Conservation (phyloP, 371 early-diverging fungal genomes). For the Actinomortierella ambigua region DNA sequence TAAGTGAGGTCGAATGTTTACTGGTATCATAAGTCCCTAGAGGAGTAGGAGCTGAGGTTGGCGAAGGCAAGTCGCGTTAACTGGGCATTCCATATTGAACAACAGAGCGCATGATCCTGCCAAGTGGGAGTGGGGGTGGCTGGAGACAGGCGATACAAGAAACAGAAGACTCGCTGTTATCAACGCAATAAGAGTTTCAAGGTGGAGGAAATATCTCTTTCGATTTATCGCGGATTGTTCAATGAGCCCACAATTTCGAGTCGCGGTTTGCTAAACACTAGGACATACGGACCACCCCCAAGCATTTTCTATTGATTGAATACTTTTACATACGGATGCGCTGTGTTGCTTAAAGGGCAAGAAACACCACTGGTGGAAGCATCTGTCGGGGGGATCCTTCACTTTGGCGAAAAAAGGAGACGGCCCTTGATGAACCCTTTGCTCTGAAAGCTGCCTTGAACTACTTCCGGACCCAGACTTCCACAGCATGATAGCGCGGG, state of each 20-base stretch:
- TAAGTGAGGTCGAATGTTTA: conserved; percentile 6
- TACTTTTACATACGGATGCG: conserved; percentile 11
- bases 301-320: conserved; percentile 13
- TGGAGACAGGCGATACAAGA: conserved; percentile 12
- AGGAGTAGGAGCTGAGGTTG: too few relatives aligned
- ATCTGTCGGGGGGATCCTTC: conserved; percentile 22
- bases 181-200: background rate
- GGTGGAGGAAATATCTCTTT: conserved; percentile 16
- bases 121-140: background rate
- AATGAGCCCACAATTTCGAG: background rate
- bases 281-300: conserved; percentile 9
- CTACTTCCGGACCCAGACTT: conserved; percentile 20
- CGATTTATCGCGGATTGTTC: conserved; percentile 13
- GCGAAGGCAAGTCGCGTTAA: too few relatives aligned
- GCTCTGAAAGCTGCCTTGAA: conserved; percentile 13
- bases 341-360: conserved; percentile 1
- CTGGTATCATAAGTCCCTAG: background rate
- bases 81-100: background rate
- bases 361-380: conserved; percentile 19
- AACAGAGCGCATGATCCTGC: conserved; percentile 14
- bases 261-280: conserved; percentile 18
- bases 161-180: conserved; percentile 2
- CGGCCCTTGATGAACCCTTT: conserved; percentile 17
- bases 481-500: conserved; percentile 20
- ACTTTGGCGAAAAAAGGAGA: conserved; percentile 2